phyloP scores from a whole-genome alignment of 164 flowering plant species.

The Aristolochia fimbriata region DNA sequence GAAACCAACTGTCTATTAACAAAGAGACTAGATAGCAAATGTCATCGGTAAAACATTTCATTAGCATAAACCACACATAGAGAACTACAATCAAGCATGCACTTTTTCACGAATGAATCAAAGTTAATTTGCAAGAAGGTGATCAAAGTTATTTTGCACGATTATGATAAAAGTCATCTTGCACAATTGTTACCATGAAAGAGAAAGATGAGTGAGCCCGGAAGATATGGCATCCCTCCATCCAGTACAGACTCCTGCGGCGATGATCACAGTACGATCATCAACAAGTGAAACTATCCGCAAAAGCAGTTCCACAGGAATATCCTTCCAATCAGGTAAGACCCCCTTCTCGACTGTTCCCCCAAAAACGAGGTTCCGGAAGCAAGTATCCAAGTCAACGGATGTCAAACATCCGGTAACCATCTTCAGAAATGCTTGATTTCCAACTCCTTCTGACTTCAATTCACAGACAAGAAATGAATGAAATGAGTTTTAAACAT shows the following conservation, averaged over 20 bases:
- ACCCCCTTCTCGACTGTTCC: constrained; percentile 23
- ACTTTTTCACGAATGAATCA: background rate
- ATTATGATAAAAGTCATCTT: no score
- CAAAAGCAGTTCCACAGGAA: constrained; percentile 90
- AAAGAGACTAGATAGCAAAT: background rate
- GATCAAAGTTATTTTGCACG: no score
- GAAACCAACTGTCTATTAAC: background rate
- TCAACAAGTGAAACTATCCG: constrained; percentile 70
- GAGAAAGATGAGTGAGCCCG: constrained; percentile 68
- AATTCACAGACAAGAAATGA: constrained; percentile 1
- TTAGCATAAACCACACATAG: background rate
- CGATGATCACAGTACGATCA: constrained; percentile 65
- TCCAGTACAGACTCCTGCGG: constrained; percentile 86
- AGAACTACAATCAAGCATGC: background rate
- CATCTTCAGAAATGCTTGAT: constrained; percentile 13
- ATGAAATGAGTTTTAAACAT: background rate
- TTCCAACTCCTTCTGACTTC: background rate
- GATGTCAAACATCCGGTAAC: constrained; percentile 19
- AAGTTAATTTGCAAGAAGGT: no score
- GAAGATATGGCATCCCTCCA: constrained; percentile 87
- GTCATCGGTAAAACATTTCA: background rate
- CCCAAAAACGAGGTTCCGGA: constrained; percentile 52
- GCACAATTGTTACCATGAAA: constrained; percentile 53
- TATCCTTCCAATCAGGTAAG: constrained; percentile 81
- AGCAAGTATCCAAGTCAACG: constrained; percentile 48